A percentile compares a stretch with the other conserved stretches of the same genome.
Evolutionary conservation across 768 basidiomycete species (phyloP).

Genomic region (Suillus subalutaceus): DNA sequence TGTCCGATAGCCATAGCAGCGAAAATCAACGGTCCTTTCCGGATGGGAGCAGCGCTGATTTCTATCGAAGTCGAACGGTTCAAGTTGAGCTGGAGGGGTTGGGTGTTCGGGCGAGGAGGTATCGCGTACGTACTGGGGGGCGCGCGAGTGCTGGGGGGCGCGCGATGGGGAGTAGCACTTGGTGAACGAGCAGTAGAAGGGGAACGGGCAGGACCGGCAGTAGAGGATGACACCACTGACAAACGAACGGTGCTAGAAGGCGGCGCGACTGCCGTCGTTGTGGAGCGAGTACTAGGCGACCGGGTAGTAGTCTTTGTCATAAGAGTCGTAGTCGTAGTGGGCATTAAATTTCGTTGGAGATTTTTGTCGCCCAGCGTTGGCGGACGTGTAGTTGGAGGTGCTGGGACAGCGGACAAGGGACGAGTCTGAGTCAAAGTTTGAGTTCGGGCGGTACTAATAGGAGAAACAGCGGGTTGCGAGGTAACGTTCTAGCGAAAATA

Average conservation of each 20-base stretch:
- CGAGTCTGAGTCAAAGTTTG: not conserved
- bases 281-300: not conserved
- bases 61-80: conserved; percentile 9
- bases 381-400: not conserved
- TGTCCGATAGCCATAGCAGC: conserved; percentile 47
- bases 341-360: conserved; percentile 17
- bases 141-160: conserved; percentile 9
- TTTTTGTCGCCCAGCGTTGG: not conserved
- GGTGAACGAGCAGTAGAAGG: not conserved
- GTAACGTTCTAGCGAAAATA: not conserved
- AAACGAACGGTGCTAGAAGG: not conserved
- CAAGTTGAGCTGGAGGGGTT: not conserved
- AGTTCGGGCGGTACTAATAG: not conserved
- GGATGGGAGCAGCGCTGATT: conserved; percentile 25
- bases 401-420: not conserved
- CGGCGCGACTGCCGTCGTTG: not conserved
- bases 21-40: conserved; percentile 66
- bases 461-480: not conserved
- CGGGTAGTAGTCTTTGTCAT: not conserved
- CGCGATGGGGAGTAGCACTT: not conserved
- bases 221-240: not conserved
- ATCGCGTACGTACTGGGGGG: conserved; percentile 26
- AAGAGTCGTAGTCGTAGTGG: not conserved
- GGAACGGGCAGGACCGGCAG: not conserved
- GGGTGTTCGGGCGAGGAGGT: conserved; percentile 12